phyloP scores from a whole-genome alignment of 805 yeast genomes.

The Cyberlindnera saturnus region DNA sequence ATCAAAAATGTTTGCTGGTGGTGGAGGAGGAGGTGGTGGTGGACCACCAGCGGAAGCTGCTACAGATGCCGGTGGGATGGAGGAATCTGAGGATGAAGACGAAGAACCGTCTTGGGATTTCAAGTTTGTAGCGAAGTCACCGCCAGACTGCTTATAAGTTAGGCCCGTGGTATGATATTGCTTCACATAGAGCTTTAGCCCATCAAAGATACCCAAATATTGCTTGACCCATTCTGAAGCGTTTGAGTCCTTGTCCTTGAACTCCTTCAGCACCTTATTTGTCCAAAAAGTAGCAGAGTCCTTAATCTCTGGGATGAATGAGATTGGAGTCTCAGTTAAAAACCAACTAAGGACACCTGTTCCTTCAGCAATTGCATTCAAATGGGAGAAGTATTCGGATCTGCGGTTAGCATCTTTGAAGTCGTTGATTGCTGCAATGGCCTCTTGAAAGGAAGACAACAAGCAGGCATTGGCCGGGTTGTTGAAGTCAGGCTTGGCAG shows the following conservation, averaged over 20 bases:
- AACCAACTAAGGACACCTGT: constrained; percentile 91
- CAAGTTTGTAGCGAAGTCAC: constrained; percentile 47
- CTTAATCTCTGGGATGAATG: constrained; percentile 72
- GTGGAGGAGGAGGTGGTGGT: constrained; percentile 97
- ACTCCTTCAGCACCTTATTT: constrained; percentile 82
- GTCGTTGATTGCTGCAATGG: constrained; percentile 50
- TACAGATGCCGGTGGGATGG: constrained; percentile 34
- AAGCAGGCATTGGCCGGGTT: constrained; percentile 49
- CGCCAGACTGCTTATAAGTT: constrained; percentile 65
- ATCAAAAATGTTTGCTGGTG: constrained; percentile 65
- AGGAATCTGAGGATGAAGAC: constrained; percentile 29
- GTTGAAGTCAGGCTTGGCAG: constrained; percentile 59
- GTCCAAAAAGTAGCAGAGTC: constrained; percentile 95
- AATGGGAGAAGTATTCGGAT: constrained; percentile 58
- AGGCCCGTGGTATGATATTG: constrained; percentile 82
- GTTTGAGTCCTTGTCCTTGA: constrained; percentile 59
- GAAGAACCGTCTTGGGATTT: constrained; percentile 20
- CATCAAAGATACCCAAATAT: constrained; percentile 59
- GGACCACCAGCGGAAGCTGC: constrained; percentile 31
- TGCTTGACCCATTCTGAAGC: constrained; percentile 79
- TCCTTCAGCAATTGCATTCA: constrained; percentile 85
- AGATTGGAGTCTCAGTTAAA: constrained; percentile 66
- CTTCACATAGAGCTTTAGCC: constrained; percentile 66
- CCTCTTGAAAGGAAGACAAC: constrained; percentile 63
- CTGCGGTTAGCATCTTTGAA: constrained; percentile 72